These are phyloP conservation scores for Tolypocladium tundrense DNA, from an alignment of 2,329 filamentous ascomycete species.

Conservation along the genomic window DNA sequence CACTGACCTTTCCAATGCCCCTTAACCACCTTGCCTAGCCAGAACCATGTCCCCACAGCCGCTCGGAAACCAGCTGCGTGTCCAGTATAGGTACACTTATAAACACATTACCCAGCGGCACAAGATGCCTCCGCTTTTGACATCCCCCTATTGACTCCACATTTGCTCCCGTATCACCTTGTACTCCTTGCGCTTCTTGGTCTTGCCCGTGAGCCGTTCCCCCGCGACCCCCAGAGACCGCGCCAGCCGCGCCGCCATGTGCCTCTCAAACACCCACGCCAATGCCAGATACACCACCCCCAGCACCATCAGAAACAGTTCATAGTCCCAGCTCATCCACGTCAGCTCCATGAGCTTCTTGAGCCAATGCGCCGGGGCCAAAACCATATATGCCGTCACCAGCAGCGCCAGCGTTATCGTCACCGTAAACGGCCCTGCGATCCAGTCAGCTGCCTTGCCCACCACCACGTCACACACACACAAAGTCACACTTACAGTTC, in stretches of 20 bases:
- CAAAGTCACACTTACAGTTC: slow-evolving; percentile 54
- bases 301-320: slow-evolving; percentile 59
- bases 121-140: background rate
- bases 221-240: slow-evolving; percentile 54
- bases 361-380: slow-evolving; percentile 61
- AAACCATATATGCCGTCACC: slow-evolving; percentile 70
- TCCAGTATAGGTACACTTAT: background rate
- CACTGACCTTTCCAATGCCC: background rate
- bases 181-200: slow-evolving; percentile 79
- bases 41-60: background rate
- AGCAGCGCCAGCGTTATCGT: slow-evolving; percentile 61
- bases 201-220: slow-evolving; percentile 42
- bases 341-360: slow-evolving; percentile 77
- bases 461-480: background rate
- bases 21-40: background rate
- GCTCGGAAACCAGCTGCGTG: background rate
- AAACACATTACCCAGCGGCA: background rate
- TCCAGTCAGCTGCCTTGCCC: slow-evolving; percentile 1
- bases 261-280: slow-evolving; percentile 63
- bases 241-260: slow-evolving; percentile 59
- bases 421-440: slow-evolving; percentile 66
- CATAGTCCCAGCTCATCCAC: slow-evolving; percentile 61
- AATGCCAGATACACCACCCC: slow-evolving; percentile 58
- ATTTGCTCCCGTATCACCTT: slow-evolving; percentile 63
- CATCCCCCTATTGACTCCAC: slow-evolving; percentile 6